Evolutionary conservation across 345 rosid species (phyloP).

Genomic region (Anacardium occidentale): DNA sequence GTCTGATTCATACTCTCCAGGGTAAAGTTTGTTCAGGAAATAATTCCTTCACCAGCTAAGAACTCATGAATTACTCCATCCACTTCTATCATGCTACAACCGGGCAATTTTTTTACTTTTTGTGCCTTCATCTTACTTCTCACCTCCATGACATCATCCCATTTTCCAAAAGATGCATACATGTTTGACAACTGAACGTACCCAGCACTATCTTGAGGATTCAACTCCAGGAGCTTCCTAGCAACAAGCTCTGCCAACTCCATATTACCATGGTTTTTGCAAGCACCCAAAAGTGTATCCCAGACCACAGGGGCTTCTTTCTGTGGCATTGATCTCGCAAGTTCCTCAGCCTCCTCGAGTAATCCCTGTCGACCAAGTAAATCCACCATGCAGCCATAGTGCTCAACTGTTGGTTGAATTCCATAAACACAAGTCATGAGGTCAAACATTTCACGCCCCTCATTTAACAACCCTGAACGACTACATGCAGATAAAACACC

Average conservation of each 20-base stretch:
- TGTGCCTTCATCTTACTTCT: slow-evolving; percentile 38
- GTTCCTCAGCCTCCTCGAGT: slow-evolving; percentile 41
- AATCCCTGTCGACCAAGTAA: slow-evolving; percentile 45
- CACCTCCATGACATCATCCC: slow-evolving; percentile 37
- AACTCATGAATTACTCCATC: slow-evolving; percentile 45
- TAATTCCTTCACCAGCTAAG: slow-evolving; percentile 48
- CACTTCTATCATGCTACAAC: slow-evolving; percentile 47
- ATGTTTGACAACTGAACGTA: slow-evolving; percentile 45
- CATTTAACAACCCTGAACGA: slow-evolving; percentile 49
- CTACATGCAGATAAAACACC: slow-evolving; percentile 52
- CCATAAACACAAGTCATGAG: slow-evolving; percentile 39
- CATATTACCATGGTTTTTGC: slow-evolving; percentile 41
- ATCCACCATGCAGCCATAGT: slow-evolving; percentile 54
- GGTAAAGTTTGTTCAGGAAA: slow-evolving; percentile 24
- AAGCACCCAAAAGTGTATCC: slow-evolving; percentile 42
- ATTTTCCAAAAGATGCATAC: slow-evolving; percentile 39
- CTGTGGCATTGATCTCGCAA: slow-evolving; percentile 30
- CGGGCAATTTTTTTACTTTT: slow-evolving; percentile 40
- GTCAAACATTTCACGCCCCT: slow-evolving; percentile 37
- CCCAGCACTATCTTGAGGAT: slow-evolving; percentile 33
- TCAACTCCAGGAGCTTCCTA: slow-evolving; percentile 29
- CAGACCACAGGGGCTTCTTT: slow-evolving; percentile 31
- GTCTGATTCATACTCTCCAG: background rate
- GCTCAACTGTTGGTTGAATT: slow-evolving; percentile 47
- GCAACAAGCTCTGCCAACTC: slow-evolving; percentile 43